A percentile compares a stretch with the other conserved stretches of the same genome.
phyloP scores from a whole-genome alignment of 2,329 filamentous ascomycete species.

The Microdochium bolleyi region DNA sequence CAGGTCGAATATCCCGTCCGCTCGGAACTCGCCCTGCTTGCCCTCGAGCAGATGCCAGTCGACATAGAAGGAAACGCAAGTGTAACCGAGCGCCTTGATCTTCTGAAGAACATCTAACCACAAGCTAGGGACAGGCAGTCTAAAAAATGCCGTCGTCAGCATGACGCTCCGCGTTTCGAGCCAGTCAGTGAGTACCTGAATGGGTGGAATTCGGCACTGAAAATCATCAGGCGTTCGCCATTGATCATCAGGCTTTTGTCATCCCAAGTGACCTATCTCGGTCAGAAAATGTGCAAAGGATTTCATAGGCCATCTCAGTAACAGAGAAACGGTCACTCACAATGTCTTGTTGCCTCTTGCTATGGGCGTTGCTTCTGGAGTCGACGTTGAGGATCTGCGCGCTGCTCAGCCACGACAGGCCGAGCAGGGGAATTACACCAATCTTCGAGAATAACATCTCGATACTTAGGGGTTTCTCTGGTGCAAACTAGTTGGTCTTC shows the following conservation, averaged over 20 bases:
- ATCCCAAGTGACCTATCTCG: constrained; percentile 50
- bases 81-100: constrained; percentile 74
- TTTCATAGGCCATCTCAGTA: too few relatives aligned
- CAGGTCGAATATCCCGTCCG: constrained; percentile 64
- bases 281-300: too few relatives aligned
- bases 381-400: too few relatives aligned
- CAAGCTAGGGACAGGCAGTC: constrained; percentile 35
- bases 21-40: constrained; percentile 59
- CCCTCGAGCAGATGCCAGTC: constrained; percentile 75
- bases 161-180: neutral
- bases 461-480: too few relatives aligned
- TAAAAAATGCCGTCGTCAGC: neutral
- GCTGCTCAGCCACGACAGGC: too few relatives aligned
- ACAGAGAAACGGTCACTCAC: too few relatives aligned
- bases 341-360: too few relatives aligned
- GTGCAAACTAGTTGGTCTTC: too few relatives aligned
- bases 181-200: constrained; percentile 23
- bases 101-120: constrained; percentile 74
- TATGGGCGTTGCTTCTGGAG: neutral
- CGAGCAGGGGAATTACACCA: too few relatives aligned
- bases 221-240: constrained; percentile 60
- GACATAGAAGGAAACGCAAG: constrained; percentile 69
- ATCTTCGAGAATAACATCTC: too few relatives aligned
- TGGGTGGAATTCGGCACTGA: constrained; percentile 61
- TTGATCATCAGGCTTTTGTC: constrained; percentile 57